These are phyloP conservation scores for Gaeumannomyces sp. DNA, from an alignment of 2,329 filamentous ascomycete species.

Conservation along the genomic window DNA sequence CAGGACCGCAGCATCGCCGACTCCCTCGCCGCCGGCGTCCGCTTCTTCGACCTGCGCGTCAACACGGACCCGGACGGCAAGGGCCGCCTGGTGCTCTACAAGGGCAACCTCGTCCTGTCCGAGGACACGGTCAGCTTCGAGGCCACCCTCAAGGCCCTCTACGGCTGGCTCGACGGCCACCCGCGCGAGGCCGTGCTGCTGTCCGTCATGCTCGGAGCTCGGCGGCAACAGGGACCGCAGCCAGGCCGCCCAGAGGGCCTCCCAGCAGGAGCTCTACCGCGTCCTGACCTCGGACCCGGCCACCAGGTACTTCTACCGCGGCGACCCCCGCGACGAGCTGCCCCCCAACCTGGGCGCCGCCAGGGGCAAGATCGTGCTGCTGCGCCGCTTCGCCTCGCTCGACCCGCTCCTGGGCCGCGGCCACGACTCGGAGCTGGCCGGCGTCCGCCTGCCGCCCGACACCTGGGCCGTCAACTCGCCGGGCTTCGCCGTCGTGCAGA, in stretches of 20 bases:
- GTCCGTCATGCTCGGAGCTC: conserved; percentile 40
- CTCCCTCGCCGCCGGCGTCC: conserved; percentile 39
- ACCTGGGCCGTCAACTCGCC: conserved; percentile 37
- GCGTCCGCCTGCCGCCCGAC: conserved; percentile 37
- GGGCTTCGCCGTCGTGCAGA: conserved; percentile 34
- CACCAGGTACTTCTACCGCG: conserved; percentile 31
- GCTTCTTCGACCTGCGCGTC: conserved; percentile 44
- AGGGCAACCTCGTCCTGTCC: conserved; percentile 37
- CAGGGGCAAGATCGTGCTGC: conserved; percentile 35
- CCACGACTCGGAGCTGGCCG: conserved; percentile 33
- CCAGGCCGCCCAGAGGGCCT: conserved; percentile 25
- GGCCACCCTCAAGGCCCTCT: conserved; percentile 40
- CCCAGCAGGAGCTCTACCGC: conserved; percentile 24
- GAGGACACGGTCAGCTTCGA: conserved; percentile 33
- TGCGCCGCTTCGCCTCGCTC: conserved; percentile 38
- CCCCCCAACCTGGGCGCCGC: conserved; percentile 35
- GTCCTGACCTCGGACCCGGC: conserved; percentile 33
- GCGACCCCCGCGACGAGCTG: conserved; percentile 41
- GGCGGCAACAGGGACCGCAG: conserved; percentile 23
- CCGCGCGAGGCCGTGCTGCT: conserved; percentile 38
- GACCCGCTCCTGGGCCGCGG: conserved; percentile 25
- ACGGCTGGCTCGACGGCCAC: conserved; percentile 41
- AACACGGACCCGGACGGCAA: conserved; percentile 39
- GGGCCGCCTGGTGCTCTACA: conserved; percentile 39
- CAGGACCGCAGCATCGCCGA: conserved; percentile 30